These are phyloP conservation scores for Colletotrichum sp. DNA, from an alignment of 2,329 filamentous ascomycete species.

Conservation along the genomic window DNA sequence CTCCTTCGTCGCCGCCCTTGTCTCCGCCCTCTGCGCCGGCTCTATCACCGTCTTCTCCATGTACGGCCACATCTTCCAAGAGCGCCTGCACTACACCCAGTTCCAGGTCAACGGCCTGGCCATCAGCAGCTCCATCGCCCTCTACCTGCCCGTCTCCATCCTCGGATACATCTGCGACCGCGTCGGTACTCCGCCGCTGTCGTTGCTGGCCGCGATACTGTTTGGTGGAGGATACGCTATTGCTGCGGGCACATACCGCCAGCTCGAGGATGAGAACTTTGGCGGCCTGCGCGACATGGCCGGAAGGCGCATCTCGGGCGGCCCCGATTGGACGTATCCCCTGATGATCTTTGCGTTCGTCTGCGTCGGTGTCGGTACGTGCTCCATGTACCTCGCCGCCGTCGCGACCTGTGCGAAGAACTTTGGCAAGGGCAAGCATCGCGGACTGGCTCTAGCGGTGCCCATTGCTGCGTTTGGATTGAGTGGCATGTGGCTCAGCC, in stretches of 20 bases:
- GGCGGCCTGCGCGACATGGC: conserved; percentile 19
- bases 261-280: conserved; percentile 49
- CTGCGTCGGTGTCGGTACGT: conserved; percentile 81
- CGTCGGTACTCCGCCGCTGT: conserved; percentile 78
- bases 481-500: conserved; percentile 95
- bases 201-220: conserved; percentile 72
- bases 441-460: conserved; percentile 85
- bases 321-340: conserved; percentile 70
- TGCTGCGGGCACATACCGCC: conserved; percentile 77
- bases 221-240: conserved; percentile 85
- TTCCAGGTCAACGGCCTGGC: conserved; percentile 90
- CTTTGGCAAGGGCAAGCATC: conserved; percentile 86
- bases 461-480: conserved; percentile 93
- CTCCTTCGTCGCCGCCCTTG: conserved; percentile 59
- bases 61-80: conserved; percentile 90
- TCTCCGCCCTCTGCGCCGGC: conserved; percentile 77
- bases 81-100: conserved; percentile 85
- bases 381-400: conserved; percentile 85
- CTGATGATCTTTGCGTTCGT: conserved; percentile 88
- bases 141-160: conserved; percentile 90
- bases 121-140: conserved; percentile 83
- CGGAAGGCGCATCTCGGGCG: conserved; percentile 35
- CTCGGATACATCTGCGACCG: conserved; percentile 94
- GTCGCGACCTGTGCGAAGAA: conserved; percentile 99
- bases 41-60: conserved; percentile 94